phyloP scores from a whole-genome alignment of 345 rosid species.

The Lumnitzera racemosa region DNA sequence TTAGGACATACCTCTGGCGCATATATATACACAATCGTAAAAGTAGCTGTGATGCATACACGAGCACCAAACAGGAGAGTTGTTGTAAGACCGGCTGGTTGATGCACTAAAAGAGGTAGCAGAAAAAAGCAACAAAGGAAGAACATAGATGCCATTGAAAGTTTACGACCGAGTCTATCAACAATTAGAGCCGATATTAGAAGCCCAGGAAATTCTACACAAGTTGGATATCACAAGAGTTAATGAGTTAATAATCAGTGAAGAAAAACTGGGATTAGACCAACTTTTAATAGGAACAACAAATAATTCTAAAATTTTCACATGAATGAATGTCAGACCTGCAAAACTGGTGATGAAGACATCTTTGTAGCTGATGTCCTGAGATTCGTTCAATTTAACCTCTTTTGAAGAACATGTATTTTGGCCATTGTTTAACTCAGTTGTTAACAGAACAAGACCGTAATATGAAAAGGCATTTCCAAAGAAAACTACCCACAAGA shows the following conservation, averaged over 20 bases:
- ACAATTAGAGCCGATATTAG: constrained; percentile 64
- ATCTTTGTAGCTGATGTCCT: constrained; percentile 48
- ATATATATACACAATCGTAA: constrained; percentile 63
- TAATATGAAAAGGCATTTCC: constrained; percentile 91
- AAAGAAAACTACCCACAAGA: constrained; percentile 77
- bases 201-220: constrained; percentile 81
- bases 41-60: constrained; percentile 73
- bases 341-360: constrained; percentile 85
- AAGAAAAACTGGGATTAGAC: not conserved
- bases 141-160: constrained; percentile 74
- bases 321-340: constrained; percentile 27
- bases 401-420: constrained; percentile 28
- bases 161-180: constrained; percentile 75
- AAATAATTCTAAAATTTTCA: not conserved
- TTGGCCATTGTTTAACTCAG: constrained; percentile 58
- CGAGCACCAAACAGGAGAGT: constrained; percentile 73
- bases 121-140: constrained; percentile 61
- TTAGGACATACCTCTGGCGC: constrained; percentile 74
- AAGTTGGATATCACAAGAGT: constrained; percentile 3
- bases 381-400: constrained; percentile 19
- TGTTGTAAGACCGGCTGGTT: constrained; percentile 53
- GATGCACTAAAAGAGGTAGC: constrained; percentile 68
- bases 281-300: not conserved
- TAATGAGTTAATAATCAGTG: not conserved
- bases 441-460: constrained; percentile 84